Percentiles rank a stretch among this genome's conserved stretches.
Conservation (phyloP, 495 filamentous ascomycete species). For the Aspergillus bertholletiae region DNA sequence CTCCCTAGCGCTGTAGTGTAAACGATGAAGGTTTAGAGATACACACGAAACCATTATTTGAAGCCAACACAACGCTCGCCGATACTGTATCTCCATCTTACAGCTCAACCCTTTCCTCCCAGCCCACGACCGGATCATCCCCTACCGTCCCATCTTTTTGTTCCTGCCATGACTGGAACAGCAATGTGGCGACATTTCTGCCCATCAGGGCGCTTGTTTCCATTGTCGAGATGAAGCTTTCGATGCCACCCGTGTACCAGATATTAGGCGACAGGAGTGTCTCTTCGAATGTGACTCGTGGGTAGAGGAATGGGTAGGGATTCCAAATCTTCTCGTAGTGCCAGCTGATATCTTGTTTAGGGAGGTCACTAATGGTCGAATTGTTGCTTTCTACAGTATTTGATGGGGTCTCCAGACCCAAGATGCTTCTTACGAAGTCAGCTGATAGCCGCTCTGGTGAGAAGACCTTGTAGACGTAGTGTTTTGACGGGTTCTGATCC, state of each 20-base stretch:
- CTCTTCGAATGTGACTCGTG: conserved; percentile 85
- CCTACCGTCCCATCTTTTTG: conserved; percentile 4
- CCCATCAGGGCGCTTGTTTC: conserved; percentile 96
- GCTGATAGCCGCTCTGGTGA: conserved; percentile 65
- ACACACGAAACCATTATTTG: too few relatives aligned
- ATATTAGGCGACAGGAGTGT: conserved; percentile 58
- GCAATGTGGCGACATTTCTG: conserved; percentile 81
- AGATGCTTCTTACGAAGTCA: conserved; percentile 54
- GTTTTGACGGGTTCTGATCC: conserved; percentile 30
- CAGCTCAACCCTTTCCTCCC: conserved; percentile 12
- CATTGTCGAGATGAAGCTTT: conserved; percentile 96
- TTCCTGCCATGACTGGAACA: conserved; percentile 60
- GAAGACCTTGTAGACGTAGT: conserved; percentile 97
- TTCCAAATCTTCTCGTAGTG: conserved; percentile 73
- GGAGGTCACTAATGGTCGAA: conserved; percentile 31
- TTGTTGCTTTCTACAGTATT: conserved; percentile 15
- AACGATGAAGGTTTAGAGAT: background rate
- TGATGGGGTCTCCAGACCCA: conserved; percentile 26
- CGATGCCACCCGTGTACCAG: conserved; percentile 92
- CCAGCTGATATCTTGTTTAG: conserved; percentile 65
- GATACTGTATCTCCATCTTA: too few relatives aligned
- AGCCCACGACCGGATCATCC: conserved; percentile 2
- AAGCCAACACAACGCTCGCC: too few relatives aligned
- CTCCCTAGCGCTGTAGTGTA: background rate
- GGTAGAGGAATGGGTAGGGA: conserved; percentile 78